Evolutionary conservation across 164 flowering plant species (phyloP).

Genomic region (Saururus chinensis): DNA sequence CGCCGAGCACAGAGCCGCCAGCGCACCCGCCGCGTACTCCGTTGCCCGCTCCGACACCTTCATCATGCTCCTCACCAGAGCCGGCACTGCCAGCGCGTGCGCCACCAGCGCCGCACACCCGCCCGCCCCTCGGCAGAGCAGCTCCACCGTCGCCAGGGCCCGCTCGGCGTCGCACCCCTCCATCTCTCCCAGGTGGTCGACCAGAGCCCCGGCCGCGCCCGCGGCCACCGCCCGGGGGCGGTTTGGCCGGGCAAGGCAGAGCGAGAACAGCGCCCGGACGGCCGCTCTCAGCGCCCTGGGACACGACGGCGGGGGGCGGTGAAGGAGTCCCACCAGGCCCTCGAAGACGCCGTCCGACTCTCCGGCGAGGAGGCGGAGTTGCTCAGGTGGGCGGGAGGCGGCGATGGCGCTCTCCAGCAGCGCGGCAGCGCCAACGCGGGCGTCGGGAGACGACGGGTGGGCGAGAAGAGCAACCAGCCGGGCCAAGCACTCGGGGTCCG

Average conservation of each 20-base stretch:
- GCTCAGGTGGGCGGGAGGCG: conserved; percentile 49
- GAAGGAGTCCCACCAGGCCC: conserved; percentile 48
- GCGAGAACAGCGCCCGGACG: conserved; percentile 59
- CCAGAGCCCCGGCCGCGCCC: conserved; percentile 59
- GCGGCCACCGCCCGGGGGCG: conserved; percentile 56
- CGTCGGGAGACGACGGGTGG: conserved; percentile 53
- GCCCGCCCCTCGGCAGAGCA: conserved; percentile 55
- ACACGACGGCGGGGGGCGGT: conserved; percentile 29
- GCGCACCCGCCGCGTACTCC: conserved; percentile 86
- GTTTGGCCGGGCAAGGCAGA: conserved; percentile 64
- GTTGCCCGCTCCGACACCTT: conserved; percentile 85
- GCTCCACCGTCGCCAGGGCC: conserved; percentile 83
- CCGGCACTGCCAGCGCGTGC: conserved; percentile 70
- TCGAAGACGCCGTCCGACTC: conserved; percentile 40
- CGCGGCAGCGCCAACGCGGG: conserved; percentile 64
- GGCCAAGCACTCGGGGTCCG: conserved; percentile 31
- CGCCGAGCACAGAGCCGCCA: conserved; percentile 57
- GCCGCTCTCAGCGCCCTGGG: conserved; percentile 62
- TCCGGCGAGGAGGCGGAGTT: conserved; percentile 34
- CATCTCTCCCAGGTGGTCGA: conserved; percentile 53
- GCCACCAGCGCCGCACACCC: conserved; percentile 65
- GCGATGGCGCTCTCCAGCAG: conserved; percentile 51
- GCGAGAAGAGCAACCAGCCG: conserved; percentile 35
- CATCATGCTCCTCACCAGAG: conserved; percentile 62
- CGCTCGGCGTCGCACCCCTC: conserved; percentile 84